Evolutionary conservation across 371 early-diverging fungal genomes (phyloP), one percentile per base, ranked within the genome.

Genomic region (Syncephalastrum monosporum): DNA sequence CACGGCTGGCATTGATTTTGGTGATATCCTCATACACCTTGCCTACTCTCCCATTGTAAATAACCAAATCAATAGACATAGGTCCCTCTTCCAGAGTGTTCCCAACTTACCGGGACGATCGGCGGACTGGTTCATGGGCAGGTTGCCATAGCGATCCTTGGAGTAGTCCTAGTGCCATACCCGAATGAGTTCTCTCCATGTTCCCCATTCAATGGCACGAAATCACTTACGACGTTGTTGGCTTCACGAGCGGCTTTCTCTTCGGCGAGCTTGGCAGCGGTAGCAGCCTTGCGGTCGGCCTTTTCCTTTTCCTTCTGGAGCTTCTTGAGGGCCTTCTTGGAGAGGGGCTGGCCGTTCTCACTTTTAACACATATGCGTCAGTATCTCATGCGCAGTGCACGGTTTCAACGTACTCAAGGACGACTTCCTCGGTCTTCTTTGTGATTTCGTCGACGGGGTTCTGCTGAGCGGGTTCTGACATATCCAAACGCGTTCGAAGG

Each of bases 321-420:
- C 83, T 98, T 98, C 84, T 97, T 97, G 57, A 90, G 80, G 14
- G 92, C 94, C 65, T 87, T 91, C 81, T 96, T 91, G 50, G 96
- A 92, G 29, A 95, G 77, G 21, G 95, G 93, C 70, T 95, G 85
- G 51, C 96, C 96, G 29, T 90, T 90, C 55, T 90, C 93, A 59
- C 90, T 85, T 43, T 46, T 15, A 48, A 10, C 21, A 67, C 71
- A 15, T 77, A 82, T 82, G 73, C 86, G 47, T 21, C 21, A 21
- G 21, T 85, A 77, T 53, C 79, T 59, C 49, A 84, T 74, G 6
- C 86, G 79, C 59, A 82, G 77, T 44, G 84, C 2, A 21, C 21
- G 64, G 67, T 82, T 46, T 17, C 27, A 12, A 38, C 51, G 42
- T 59, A 59, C 59, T 47, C 59, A 42, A 59, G 45, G 29, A 59